These are phyloP conservation scores for Saussurea involucrata DNA, from an alignment of 129 eudicot species.

Conservation along the genomic window DNA sequence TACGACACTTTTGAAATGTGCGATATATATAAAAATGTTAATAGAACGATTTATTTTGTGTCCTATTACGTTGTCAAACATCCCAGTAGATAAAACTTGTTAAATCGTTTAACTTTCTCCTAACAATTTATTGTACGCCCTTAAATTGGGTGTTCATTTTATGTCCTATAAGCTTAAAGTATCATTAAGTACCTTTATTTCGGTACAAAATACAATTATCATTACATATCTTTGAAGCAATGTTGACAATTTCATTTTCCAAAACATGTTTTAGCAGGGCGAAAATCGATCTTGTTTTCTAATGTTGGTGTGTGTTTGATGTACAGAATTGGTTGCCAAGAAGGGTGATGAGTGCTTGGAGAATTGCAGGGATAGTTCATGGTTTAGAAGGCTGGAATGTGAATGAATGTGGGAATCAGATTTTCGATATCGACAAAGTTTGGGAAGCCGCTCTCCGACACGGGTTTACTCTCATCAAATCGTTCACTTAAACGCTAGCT, in stretches of 20 bases:
- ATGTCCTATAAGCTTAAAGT: not conserved
- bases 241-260: not conserved
- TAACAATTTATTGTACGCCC: not conserved
- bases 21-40: not conserved
- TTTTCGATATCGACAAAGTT: constrained; percentile 47
- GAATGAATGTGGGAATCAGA: constrained; percentile 53
- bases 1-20: no score
- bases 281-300: not conserved
- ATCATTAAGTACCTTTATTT: not conserved
- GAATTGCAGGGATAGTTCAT: constrained; percentile 74
- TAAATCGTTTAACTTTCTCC: not conserved
- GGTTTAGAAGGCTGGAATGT: constrained; percentile 67
- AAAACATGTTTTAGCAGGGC: not conserved
- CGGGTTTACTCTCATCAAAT: constrained; percentile 46
- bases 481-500: constrained; percentile 10
- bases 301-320: not conserved
- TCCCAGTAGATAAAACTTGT: not conserved
- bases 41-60: no score
- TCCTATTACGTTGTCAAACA: not conserved
- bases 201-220: not conserved
- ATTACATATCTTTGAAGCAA: not conserved
- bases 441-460: constrained; percentile 66
- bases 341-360: constrained; percentile 83
- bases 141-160: not conserved
- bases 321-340: constrained; percentile 84